Evolutionary conservation across 2,329 filamentous ascomycete species (phyloP), one percentile per base, ranked within the genome.

Genomic region (Claviceps sp.): DNA sequence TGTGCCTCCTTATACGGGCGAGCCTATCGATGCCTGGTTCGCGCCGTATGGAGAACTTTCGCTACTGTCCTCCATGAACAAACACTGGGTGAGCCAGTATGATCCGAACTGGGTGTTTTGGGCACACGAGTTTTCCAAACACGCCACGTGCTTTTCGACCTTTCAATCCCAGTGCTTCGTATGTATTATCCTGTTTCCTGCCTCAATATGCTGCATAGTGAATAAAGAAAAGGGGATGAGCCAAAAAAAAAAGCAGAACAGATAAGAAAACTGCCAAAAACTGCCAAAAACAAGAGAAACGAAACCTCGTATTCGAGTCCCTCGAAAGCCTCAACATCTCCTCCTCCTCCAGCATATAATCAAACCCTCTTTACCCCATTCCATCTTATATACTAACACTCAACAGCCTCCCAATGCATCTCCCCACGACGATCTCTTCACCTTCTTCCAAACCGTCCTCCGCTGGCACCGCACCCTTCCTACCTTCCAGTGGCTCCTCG

Each of bases 51-150:
- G 76, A 53, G 76, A 74, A 57, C 71, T 70, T 56, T 80, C 84
- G 60, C 69, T 85, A 2, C 72, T 85, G 2, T 73, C 70, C 2
- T 85, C 75, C 68, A 85, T 85, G 82, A 77, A 81, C 61, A 80
- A 74, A 60, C 74, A 60, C 73, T 85, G 82, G 82, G 72, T 83
- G 57, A 73, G 73, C 47, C 77, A 78, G 57, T 68, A 68, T 54
- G 72, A 74, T 48, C 70, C 74, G 14, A 84, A 81, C 66, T 63
- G 68, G 49, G 71, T 75, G 38, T 78, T 86, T 67, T 85, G 81
- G 81, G 81, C 66, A 41, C 81, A 84, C 68, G 81, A 85, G 62
- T 84, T 81, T 69, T 75, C 71, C 66, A 85, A 85, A 70, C 81
- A 84, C 65, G 81, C 74, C 2, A 85, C 81, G 14, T 86, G 82